Conservation (phyloP, 2,329 filamentous ascomycete species). For the Arthrobotrys iridis region DNA sequence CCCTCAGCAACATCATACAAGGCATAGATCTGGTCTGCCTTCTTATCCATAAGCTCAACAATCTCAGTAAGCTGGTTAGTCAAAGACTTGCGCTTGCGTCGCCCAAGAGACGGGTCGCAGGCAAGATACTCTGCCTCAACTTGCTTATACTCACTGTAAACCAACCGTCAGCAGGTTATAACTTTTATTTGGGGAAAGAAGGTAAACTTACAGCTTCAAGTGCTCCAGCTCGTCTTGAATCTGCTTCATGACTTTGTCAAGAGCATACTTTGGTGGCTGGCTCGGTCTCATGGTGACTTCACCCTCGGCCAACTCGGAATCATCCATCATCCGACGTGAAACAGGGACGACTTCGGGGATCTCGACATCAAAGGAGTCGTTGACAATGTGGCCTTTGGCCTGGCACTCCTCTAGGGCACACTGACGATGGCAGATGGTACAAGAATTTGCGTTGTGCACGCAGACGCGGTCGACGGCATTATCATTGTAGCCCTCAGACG, state of each 20-base stretch:
- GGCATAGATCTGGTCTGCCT: conserved; percentile 58
- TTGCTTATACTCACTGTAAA: conserved; percentile 56
- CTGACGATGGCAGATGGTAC: conserved; percentile 57
- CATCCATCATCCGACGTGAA: conserved; percentile 50
- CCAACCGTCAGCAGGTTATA: conserved; percentile 13
- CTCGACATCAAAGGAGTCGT: conserved; percentile 55
- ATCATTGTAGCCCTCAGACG: conserved; percentile 31
- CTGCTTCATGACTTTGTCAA: conserved; percentile 57
- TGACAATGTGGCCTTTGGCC: conserved; percentile 51
- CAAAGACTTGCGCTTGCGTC: conserved; percentile 57
- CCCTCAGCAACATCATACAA: conserved; percentile 58
- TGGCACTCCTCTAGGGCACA: conserved; percentile 53
- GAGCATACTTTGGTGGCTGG: conserved; percentile 55
- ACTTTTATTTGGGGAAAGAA: neutral
- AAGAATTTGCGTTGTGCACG: conserved; percentile 56
- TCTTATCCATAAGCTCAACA: conserved; percentile 58
- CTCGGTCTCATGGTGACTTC: conserved; percentile 57
- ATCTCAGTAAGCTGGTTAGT: conserved; percentile 57
- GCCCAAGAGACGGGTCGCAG: conserved; percentile 57
- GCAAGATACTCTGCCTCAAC: conserved; percentile 57
- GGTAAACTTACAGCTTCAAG: conserved; percentile 56
- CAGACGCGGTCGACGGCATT: conserved; percentile 40
- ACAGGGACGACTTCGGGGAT: conserved; percentile 57
- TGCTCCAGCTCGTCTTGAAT: conserved; percentile 58
- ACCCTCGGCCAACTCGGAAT: conserved; percentile 48